Evolutionary conservation across 352 stramenopile species (phyloP).

Genomic region (Phytopythium vexans): DNA sequence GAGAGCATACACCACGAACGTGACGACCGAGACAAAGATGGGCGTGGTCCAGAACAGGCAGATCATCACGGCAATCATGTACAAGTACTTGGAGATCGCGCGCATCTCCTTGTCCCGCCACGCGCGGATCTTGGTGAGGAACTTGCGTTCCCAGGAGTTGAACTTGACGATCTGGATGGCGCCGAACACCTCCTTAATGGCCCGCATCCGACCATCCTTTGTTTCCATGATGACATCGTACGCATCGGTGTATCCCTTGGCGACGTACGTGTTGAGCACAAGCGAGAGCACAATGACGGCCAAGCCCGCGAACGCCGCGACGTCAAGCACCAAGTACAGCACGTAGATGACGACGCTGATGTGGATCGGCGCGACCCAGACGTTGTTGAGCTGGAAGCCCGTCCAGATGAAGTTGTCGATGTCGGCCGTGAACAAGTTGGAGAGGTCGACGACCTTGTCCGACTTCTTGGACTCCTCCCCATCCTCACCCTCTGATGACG

Average conservation of each 20-base stretch:
- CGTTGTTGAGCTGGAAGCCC: slow-evolving; percentile 26
- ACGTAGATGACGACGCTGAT: slow-evolving; percentile 26
- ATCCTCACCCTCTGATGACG: neutral
- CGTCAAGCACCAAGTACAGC: slow-evolving; percentile 23
- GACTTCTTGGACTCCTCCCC: neutral
- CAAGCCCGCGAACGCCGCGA: slow-evolving; percentile 30
- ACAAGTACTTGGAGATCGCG: slow-evolving; percentile 57
- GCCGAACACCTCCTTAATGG: slow-evolving; percentile 35
- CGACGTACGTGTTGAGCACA: slow-evolving; percentile 15
- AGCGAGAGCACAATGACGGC: slow-evolving; percentile 24
- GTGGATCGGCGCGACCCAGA: slow-evolving; percentile 30
- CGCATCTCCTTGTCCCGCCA: slow-evolving; percentile 65
- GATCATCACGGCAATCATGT: slow-evolving; percentile 59
- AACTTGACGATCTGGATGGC: slow-evolving; percentile 90
- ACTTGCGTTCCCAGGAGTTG: slow-evolving; percentile 86
- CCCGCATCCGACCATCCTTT: slow-evolving; percentile 41
- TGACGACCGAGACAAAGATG: slow-evolving; percentile 21
- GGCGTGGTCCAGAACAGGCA: slow-evolving; percentile 33
- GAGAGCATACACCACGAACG: slow-evolving; percentile 27
- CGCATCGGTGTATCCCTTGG: slow-evolving; percentile 11
- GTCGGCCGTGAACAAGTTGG: slow-evolving; percentile 90
- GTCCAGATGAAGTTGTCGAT: slow-evolving; percentile 42
- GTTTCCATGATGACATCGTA: slow-evolving; percentile 18
- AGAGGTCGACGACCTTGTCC: slow-evolving; percentile 53
- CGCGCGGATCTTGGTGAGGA: slow-evolving; percentile 60